A percentile compares a stretch with the other conserved stretches of the same genome.
phyloP scores from a whole-genome alignment of 192 early-diverging fungal genomes.

The Neocallimastix lanati region DNA sequence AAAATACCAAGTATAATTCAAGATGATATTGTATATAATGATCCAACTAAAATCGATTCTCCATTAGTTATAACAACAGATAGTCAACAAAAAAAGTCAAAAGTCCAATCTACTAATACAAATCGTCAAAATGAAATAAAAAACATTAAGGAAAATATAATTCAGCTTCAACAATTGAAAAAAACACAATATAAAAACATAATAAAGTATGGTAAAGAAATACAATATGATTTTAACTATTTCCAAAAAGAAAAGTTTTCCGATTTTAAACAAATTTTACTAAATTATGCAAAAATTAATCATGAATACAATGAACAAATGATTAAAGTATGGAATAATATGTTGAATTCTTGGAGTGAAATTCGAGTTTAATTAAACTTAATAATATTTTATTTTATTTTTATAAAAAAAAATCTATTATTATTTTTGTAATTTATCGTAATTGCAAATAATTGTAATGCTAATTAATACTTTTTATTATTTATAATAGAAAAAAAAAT shows the following conservation, averaged over 20 bases:
- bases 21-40: neutral
- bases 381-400: no score
- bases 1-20: neutral
- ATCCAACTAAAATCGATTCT: neutral
- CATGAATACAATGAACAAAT: neutral
- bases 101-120: neutral
- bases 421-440: no score
- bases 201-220: neutral
- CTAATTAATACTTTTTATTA: no score
- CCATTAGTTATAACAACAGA: no score
- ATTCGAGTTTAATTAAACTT: neutral
- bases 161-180: neutral
- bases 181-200: neutral
- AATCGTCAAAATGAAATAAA: neutral
- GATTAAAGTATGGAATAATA: neutral
- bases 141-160: neutral
- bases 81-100: neutral
- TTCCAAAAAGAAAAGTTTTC: neutral
- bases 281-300: neutral
- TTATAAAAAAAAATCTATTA: no score
- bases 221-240: neutral
- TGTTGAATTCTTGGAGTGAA: neutral
- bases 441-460: no score
- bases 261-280: neutral
- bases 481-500: no score